Percentiles rank a stretch among this genome's conserved stretches.
These are phyloP conservation scores for Nevesoporus exiguus DNA, from an alignment of 768 basidiomycete species.

Conservation along the genomic window DNA sequence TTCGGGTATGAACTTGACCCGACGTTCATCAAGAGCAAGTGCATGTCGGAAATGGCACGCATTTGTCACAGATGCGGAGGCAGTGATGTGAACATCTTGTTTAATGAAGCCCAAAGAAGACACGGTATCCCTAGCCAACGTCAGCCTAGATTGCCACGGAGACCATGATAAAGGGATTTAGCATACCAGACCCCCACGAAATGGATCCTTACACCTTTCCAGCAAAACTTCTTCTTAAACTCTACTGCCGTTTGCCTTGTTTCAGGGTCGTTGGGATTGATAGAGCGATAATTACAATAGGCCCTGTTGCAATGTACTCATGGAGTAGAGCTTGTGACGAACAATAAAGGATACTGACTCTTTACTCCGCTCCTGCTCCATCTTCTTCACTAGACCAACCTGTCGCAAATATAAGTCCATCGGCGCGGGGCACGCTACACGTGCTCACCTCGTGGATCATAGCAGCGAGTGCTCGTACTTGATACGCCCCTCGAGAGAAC, in stretches of 20 bases:
- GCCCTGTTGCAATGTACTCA: background rate
- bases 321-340: background rate
- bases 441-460: conserved; percentile 34
- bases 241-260: conserved; percentile 4
- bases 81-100: conserved; percentile 1
- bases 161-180: background rate
- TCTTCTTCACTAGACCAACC: background rate
- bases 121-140: conserved; percentile 8
- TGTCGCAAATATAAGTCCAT: background rate
- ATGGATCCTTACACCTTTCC: conserved; percentile 4
- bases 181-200: conserved; percentile 30
- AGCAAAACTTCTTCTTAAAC: conserved; percentile 30
- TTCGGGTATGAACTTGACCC: conserved; percentile 12
- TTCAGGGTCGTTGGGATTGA: conserved; percentile 23
- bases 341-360: background rate
- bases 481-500: conserved; percentile 15
- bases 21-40: conserved; percentile 6
- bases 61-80: conserved; percentile 2
- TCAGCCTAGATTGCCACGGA: background rate
- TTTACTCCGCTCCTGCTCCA: background rate
- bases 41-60: conserved; percentile 14
- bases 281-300: conserved; percentile 4
- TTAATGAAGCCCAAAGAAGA: conserved; percentile 8
- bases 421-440: too few relatives aligned
- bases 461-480: conserved; percentile 35